phyloP scores from a whole-genome alignment of 192 early-diverging fungal species.

The Coemansia sp. region DNA sequence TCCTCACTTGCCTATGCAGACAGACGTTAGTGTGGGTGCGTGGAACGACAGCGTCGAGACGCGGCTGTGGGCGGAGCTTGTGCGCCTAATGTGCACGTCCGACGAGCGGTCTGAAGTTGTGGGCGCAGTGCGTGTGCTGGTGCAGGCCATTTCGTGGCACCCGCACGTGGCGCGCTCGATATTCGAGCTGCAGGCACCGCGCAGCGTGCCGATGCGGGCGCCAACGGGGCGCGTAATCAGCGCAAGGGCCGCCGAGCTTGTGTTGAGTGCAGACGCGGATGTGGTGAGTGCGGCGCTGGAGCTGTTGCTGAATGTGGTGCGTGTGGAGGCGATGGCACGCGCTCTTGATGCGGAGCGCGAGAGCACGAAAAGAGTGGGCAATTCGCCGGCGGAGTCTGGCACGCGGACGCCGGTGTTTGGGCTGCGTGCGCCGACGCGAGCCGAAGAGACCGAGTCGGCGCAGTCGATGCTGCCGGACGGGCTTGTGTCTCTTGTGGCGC shows the following conservation, averaged over 20 bases:
- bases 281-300: constrained; percentile 35
- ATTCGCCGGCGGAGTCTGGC: constrained; percentile 26
- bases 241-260: constrained; percentile 29
- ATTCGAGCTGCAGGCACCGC: constrained; percentile 31
- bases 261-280: constrained; percentile 40
- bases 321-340: constrained; percentile 42
- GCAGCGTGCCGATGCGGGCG: constrained; percentile 4
- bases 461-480: constrained; percentile 48
- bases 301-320: constrained; percentile 49
- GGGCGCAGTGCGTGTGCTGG: constrained; percentile 40
- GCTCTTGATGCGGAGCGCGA: constrained; percentile 43
- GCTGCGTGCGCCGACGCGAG: neutral
- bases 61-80: constrained; percentile 50
- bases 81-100: constrained; percentile 29
- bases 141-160: constrained; percentile 48
- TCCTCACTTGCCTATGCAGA: constrained; percentile 30
- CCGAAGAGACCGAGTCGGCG: constrained; percentile 11
- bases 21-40: constrained; percentile 4
- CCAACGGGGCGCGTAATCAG: constrained; percentile 34
- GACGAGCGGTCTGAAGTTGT: constrained; percentile 39
- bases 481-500: constrained; percentile 31
- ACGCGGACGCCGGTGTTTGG: constrained; percentile 41
- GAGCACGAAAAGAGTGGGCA: neutral
- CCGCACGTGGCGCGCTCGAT: constrained; percentile 51
- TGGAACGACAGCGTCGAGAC: constrained; percentile 46